phyloP scores from a whole-genome alignment of 257 asterid species.

The Capsicum rhomboideum region DNA sequence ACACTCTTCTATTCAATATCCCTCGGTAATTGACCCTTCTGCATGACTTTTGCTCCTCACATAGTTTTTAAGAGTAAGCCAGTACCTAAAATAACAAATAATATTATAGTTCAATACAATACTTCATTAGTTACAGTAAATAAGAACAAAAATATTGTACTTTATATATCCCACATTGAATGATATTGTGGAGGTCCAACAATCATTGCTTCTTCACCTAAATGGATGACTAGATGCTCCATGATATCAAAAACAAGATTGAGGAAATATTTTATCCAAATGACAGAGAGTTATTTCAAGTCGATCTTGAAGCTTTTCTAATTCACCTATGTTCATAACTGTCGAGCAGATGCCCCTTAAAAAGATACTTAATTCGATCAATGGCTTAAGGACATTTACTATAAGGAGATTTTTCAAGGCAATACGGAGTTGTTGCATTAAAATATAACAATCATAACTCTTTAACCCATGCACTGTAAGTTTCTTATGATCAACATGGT shows the following conservation, averaged over 20 bases:
- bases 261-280: neutral
- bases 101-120: too few relatives aligned
- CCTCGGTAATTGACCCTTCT: too few relatives aligned
- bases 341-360: neutral
- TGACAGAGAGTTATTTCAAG: neutral
- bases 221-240: neutral
- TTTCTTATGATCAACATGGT: neutral
- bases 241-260: neutral
- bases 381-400: neutral
- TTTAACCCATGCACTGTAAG: neutral
- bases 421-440: neutral
- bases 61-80: too few relatives aligned
- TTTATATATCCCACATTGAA: neutral
- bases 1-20: neutral
- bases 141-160: neutral
- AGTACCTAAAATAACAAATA: neutral
- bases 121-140: neutral
- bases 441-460: neutral
- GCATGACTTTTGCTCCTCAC: too few relatives aligned
- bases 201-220: neutral
- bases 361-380: neutral
- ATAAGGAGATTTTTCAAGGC: neutral
- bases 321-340: neutral
- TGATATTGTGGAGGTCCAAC: neutral
- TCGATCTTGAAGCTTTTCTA: neutral